These are phyloP conservation scores for Moesziomyces sp. DNA, from an alignment of 1,284 basidiomycete species.

Conservation along the genomic window DNA sequence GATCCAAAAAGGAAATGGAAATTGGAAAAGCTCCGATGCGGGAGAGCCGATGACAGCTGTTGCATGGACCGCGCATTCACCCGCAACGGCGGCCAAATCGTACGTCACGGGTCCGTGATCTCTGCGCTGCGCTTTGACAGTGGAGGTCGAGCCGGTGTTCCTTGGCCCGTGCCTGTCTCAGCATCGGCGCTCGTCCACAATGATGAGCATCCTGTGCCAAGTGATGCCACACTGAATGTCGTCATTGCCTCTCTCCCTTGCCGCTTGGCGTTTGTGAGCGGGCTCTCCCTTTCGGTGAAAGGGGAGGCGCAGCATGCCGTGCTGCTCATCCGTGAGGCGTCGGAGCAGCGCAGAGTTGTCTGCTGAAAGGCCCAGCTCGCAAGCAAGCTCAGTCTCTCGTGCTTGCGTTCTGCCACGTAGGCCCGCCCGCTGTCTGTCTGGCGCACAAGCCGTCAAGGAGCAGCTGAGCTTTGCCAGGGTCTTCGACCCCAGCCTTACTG, in stretches of 20 bases:
- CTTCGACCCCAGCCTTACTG: neutral
- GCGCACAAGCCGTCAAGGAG: too few species aligned
- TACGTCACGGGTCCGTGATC: neutral
- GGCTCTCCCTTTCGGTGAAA: too few species aligned
- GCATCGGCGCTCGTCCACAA: neutral
- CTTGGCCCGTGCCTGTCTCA: neutral
- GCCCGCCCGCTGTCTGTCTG: too few species aligned
- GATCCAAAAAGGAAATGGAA: too few species aligned
- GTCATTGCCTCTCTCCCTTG: slow-evolving; percentile 9
- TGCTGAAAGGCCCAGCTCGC: neutral
- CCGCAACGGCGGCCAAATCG: too few species aligned
- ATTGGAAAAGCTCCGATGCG: slow-evolving; percentile 12
- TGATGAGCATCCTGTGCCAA: neutral
- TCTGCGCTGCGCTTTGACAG: too few species aligned
- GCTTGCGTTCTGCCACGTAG: too few species aligned
- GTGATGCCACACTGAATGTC: slow-evolving; percentile 13
- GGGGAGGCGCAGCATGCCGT: too few species aligned
- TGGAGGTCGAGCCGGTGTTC: neutral
- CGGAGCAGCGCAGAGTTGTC: neutral
- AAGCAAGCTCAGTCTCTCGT: neutral
- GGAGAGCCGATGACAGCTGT: slow-evolving; percentile 1
- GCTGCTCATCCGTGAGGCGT: neutral
- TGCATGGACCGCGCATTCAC: neutral
- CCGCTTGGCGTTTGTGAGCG: neutral
- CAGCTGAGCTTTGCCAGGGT: slow-evolving; percentile 2